Evolutionary conservation across 305 asterid genomes (phyloP).

Genomic region (Fraxinus baroniana): DNA sequence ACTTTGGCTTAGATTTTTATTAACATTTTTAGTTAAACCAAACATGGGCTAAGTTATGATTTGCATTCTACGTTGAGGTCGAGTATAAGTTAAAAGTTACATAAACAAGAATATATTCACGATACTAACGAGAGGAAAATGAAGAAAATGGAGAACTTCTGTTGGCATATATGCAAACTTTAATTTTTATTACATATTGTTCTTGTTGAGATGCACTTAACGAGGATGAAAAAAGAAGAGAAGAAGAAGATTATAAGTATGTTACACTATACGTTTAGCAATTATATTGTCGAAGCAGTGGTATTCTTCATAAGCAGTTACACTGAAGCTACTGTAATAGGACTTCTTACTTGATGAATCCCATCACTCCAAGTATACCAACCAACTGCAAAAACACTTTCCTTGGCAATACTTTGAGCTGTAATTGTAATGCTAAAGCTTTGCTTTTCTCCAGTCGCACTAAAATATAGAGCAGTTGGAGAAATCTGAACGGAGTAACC

Average conservation of each 20-base stretch:
- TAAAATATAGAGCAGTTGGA: conserved; percentile 16
- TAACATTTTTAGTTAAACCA: no score
- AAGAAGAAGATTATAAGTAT: background rate
- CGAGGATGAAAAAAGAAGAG: background rate
- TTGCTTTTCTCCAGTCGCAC: conserved; percentile 17
- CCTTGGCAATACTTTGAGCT: conserved; percentile 9
- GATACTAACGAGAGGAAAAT: background rate
- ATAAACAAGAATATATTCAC: background rate
- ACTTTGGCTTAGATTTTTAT: no score
- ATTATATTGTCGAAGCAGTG: background rate
- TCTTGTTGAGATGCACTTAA: background rate
- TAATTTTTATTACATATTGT: background rate
- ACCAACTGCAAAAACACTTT: conserved; percentile 15
- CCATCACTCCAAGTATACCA: conserved; percentile 33
- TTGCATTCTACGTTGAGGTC: background rate
- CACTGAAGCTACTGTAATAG: conserved; percentile 2
- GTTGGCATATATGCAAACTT: background rate
- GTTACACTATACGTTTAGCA: background rate
- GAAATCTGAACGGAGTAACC: conserved; percentile 24
- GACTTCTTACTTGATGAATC: conserved; percentile 25
- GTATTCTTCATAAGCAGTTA: background rate
- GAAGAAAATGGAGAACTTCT: background rate
- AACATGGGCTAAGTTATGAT: background rate
- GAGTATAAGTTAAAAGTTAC: background rate
- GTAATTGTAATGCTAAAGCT: conserved; percentile 14